A percentile compares a stretch with the other conserved stretches of the same genome.
Conservation (phyloP, 345 rosid genomes). For the Aegle marmelos region DNA sequence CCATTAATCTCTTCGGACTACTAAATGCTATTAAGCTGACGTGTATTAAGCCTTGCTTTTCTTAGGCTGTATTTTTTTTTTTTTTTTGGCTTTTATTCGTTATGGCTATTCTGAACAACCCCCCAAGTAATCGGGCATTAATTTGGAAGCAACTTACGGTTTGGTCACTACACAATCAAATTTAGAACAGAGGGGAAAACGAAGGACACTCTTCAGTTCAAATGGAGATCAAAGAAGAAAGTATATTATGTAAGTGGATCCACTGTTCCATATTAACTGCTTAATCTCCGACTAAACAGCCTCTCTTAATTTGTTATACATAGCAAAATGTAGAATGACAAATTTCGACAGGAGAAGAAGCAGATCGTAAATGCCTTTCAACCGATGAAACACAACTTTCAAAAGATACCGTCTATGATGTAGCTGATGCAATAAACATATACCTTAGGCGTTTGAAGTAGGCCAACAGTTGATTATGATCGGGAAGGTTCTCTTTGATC, state of each 20-base stretch:
- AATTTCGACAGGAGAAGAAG: background rate
- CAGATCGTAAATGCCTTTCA: background rate
- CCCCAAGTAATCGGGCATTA: background rate
- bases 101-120: background rate
- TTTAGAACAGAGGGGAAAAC: background rate
- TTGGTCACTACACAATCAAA: background rate
- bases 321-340: background rate
- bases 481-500: slow-evolving; percentile 28
- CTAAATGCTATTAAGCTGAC: background rate
- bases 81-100: background rate
- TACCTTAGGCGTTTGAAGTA: slow-evolving; percentile 18
- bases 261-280: background rate
- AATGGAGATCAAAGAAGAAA: background rate
- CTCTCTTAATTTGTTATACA: background rate
- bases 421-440: slow-evolving; percentile 22
- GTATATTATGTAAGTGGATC: background rate
- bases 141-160: background rate
- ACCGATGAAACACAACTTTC: background rate
- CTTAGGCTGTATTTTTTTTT: background rate
- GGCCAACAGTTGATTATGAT: slow-evolving; percentile 15
- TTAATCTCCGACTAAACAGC: background rate
- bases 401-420: background rate
- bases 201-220: background rate
- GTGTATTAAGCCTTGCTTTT: background rate
- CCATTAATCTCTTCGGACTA: background rate